Conservation (phyloP, 768 basidiomycete species). For the Aureoboletus auriporus region DNA sequence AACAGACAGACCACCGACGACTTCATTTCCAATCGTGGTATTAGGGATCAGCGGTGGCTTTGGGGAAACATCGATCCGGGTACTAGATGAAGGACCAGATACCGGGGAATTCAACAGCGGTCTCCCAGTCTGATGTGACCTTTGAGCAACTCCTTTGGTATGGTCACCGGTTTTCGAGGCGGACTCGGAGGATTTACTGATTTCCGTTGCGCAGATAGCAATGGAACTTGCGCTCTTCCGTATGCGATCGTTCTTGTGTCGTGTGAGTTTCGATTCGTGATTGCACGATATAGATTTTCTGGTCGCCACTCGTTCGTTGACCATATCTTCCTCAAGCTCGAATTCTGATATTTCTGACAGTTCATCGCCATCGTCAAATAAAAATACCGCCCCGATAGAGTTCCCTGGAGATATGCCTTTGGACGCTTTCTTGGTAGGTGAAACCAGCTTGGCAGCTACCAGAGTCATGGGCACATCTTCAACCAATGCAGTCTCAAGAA, state of each 20-base stretch:
- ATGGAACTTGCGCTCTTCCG: slow-evolving; percentile 11
- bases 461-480: not conserved
- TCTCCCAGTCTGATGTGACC: not conserved
- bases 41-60: slow-evolving; percentile 3
- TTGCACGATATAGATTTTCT: not conserved
- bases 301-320: not conserved
- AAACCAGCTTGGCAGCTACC: not conserved
- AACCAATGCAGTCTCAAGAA: not conserved
- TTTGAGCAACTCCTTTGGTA: not conserved
- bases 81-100: slow-evolving; percentile 13
- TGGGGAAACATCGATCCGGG: slow-evolving; percentile 11
- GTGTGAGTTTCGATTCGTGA: not conserved
- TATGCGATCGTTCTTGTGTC: not conserved
- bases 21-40: not conserved
- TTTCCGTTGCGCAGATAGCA: not conserved
- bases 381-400: not conserved
- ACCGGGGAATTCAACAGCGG: slow-evolving; percentile 4
- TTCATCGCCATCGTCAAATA: slow-evolving; percentile 21
- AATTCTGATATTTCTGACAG: slow-evolving; percentile 34
- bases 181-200: not conserved
- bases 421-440: not conserved
- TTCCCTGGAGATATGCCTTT: not conserved
- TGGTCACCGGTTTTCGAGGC: not conserved
- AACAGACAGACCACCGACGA: not conserved
- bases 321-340: slow-evolving; percentile 7